These are phyloP conservation scores for Arthrobotrys megalospora DNA, from an alignment of 2,329 filamentous ascomycete species.

Conservation along the genomic window DNA sequence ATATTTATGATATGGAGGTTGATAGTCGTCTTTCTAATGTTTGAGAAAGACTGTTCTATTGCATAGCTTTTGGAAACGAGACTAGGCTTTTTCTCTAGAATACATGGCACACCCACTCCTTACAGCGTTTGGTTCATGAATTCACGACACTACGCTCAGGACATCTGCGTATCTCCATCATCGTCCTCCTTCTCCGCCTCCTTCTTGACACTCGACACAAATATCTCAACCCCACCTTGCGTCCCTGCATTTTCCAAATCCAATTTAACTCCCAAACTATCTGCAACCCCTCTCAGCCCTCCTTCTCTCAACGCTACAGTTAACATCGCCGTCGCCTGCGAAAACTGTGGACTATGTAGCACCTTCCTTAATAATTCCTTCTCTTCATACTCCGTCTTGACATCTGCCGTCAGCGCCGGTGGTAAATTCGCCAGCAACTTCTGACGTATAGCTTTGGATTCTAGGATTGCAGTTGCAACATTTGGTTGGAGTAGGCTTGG, in stretches of 20 bases:
- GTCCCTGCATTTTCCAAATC: slow-evolving; percentile 74
- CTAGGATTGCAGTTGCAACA: slow-evolving; percentile 83
- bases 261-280: slow-evolving; percentile 84
- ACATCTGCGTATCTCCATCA: slow-evolving; percentile 61
- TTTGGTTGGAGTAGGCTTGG: slow-evolving; percentile 85
- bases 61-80: slow-evolving; percentile 7
- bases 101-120: background rate
- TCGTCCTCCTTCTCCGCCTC: slow-evolving; percentile 75
- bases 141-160: slow-evolving; percentile 17
- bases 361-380: slow-evolving; percentile 84
- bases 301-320: slow-evolving; percentile 91
- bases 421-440: slow-evolving; percentile 84
- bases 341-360: slow-evolving; percentile 89
- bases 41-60: background rate
- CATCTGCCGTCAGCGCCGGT: slow-evolving; percentile 79
- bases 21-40: too few relatives aligned
- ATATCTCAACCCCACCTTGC: slow-evolving; percentile 88
- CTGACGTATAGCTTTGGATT: slow-evolving; percentile 71
- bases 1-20: background rate
- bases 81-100: slow-evolving; percentile 14
- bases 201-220: slow-evolving; percentile 89
- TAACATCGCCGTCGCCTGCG: slow-evolving; percentile 85
- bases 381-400: slow-evolving; percentile 85
- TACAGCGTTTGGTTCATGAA: too few relatives aligned
- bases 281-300: slow-evolving; percentile 88